Conservation (phyloP, 1,284 basidiomycete genomes). For the Apiotrichum sp. region DNA sequence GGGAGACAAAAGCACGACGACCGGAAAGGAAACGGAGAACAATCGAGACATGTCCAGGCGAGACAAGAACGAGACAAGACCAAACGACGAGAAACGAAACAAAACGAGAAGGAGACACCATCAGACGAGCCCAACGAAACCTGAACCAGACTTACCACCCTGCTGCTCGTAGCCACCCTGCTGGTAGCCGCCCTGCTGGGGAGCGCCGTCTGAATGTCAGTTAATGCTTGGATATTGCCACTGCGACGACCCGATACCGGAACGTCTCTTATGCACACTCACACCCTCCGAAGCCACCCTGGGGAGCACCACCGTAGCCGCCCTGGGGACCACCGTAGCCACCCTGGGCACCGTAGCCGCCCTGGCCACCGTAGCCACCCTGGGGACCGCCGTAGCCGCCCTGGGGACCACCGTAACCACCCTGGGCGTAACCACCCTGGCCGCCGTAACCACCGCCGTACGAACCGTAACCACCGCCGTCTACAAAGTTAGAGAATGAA, state of each 20-base stretch:
- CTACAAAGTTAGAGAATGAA: constrained; percentile 1
- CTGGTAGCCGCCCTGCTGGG: constrained; percentile 44
- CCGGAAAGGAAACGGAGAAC: background rate
- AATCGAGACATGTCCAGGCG: background rate
- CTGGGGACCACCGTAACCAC: constrained; percentile 33
- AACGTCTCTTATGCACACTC: constrained; percentile 17
- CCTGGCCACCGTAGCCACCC: constrained; percentile 40
- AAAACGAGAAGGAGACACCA: background rate
- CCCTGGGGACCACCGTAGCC: constrained; percentile 41
- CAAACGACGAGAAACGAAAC: background rate
- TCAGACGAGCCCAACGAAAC: background rate
- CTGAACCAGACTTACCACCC: constrained; percentile 17
- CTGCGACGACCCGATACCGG: too few relatives aligned
- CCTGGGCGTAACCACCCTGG: constrained; percentile 36
- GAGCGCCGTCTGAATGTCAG: background rate
- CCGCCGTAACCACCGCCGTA: constrained; percentile 33
- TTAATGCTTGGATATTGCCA: constrained; percentile 15
- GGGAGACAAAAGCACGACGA: background rate
- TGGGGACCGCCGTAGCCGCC: constrained; percentile 31
- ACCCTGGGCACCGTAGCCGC: constrained; percentile 40
- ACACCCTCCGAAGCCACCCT: constrained; percentile 20
- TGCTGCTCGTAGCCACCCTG: constrained; percentile 41
- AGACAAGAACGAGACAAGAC: background rate
- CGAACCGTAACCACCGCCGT: constrained; percentile 37
- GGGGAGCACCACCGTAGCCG: constrained; percentile 26